Evolutionary conservation across 1,139 yeast genomes (phyloP).

Genomic region (Kurtzmaniella quercitrusa): DNA sequence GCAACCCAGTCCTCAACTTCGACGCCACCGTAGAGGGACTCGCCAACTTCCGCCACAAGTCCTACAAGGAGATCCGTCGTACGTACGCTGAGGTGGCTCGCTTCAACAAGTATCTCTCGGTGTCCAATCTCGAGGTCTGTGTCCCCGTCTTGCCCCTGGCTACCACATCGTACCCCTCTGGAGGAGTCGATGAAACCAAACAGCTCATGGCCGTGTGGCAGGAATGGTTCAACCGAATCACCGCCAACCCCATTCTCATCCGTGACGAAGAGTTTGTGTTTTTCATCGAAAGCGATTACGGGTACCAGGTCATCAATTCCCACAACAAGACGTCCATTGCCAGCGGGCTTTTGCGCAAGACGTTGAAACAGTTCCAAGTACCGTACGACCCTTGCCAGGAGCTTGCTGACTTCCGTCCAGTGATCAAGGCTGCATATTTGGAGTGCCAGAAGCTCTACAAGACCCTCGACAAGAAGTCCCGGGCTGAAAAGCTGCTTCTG

Average conservation of each 20-base stretch:
- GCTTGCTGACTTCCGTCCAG: constrained; percentile 80
- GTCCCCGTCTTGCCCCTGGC: constrained; percentile 84
- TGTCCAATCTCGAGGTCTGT: constrained; percentile 86
- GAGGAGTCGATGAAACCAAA: constrained; percentile 74
- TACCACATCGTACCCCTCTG: constrained; percentile 71
- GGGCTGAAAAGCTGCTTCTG: constrained; percentile 52
- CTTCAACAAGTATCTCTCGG: constrained; percentile 72
- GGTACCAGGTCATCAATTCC: constrained; percentile 62
- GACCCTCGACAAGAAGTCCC: constrained; percentile 52
- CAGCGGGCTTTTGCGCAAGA: constrained; percentile 82
- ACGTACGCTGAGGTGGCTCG: constrained; percentile 74
- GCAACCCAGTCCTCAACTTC: constrained; percentile 42
- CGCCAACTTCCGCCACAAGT: constrained; percentile 69
- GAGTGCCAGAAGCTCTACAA: constrained; percentile 52
- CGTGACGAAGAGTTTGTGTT: constrained; percentile 86
- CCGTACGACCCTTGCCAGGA: constrained; percentile 86
- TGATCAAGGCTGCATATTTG: constrained; percentile 73
- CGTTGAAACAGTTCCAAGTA: constrained; percentile 84
- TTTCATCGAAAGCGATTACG: constrained; percentile 86
- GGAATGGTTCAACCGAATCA: constrained; percentile 79
- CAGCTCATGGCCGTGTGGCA: constrained; percentile 63
- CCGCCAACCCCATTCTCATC: constrained; percentile 69
- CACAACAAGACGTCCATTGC: constrained; percentile 57
- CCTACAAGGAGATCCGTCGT: constrained; percentile 73
- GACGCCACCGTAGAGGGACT: constrained; percentile 46